Conservation (phyloP, 495 filamentous ascomycete species). For the Aspergillus saccharolyticus region DNA sequence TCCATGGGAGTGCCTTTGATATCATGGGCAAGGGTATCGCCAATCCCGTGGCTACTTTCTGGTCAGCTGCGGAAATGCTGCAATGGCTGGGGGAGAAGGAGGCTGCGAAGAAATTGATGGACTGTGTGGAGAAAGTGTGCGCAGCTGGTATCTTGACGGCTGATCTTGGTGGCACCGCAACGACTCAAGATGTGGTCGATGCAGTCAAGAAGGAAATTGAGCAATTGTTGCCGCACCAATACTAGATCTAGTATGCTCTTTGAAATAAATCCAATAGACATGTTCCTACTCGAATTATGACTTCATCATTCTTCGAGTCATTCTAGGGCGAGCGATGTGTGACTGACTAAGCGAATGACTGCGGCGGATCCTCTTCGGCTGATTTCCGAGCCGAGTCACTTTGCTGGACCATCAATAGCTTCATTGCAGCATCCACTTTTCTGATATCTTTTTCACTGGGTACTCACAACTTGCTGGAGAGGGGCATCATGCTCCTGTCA, state of each 20-base stretch:
- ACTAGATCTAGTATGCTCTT: too few species aligned
- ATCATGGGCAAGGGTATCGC: slow-evolving; percentile 68
- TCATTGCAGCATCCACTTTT: too few species aligned
- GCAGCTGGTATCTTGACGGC: slow-evolving; percentile 51
- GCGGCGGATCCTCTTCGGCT: too few species aligned
- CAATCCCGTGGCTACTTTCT: slow-evolving; percentile 67
- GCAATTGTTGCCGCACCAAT: too few species aligned
- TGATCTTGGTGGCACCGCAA: slow-evolving; percentile 53
- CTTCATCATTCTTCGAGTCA: too few species aligned
- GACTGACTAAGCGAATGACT: not conserved
- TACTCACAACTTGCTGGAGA: too few species aligned
- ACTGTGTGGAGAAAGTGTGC: slow-evolving; percentile 56
- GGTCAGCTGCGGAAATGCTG: slow-evolving; percentile 66
- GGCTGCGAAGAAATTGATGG: slow-evolving; percentile 52
- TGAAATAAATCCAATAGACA: too few species aligned
- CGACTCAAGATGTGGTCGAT: slow-evolving; percentile 55
- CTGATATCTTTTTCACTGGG: too few species aligned
- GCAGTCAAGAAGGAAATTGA: slow-evolving; percentile 56
- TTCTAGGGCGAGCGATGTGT: too few species aligned
- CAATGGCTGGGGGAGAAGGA: slow-evolving; percentile 57
- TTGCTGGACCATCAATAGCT: too few species aligned
- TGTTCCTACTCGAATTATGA: too few species aligned
- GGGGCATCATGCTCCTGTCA: slow-evolving; percentile 18
- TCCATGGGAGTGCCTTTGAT: slow-evolving; percentile 63
- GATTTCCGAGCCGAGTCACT: too few species aligned